phyloP scores from a whole-genome alignment of 495 filamentous ascomycete genomes.

The Pseudomonodictys pantanalensis region DNA sequence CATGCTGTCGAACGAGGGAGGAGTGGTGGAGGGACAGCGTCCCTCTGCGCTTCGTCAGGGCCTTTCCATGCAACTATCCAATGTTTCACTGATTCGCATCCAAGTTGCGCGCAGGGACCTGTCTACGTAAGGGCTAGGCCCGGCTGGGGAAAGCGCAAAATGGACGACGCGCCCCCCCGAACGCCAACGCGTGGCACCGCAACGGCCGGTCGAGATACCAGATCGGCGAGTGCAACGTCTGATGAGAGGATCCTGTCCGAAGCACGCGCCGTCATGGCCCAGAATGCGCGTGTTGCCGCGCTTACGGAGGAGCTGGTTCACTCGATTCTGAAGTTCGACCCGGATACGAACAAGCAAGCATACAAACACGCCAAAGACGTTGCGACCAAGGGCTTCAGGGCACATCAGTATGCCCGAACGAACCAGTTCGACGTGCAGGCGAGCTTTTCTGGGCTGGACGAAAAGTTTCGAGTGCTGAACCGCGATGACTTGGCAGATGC shows the following conservation, averaged over 20 bases:
- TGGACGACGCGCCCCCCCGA: not conserved
- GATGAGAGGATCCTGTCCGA: not conserved
- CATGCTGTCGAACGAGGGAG: slow-evolving; percentile 49
- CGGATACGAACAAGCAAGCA: slow-evolving; percentile 20
- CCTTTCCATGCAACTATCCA: too few species aligned
- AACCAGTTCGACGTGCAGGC: slow-evolving; percentile 84
- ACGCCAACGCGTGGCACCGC: too few species aligned
- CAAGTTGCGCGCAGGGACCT: too few species aligned
- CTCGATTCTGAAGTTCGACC: slow-evolving; percentile 39
- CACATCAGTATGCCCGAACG: slow-evolving; percentile 64
- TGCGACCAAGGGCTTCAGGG: slow-evolving; percentile 53
- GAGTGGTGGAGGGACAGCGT: not conserved
- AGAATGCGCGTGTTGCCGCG: slow-evolving; percentile 44
- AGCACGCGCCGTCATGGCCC: slow-evolving; percentile 46
- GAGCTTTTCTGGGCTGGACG: slow-evolving; percentile 74
- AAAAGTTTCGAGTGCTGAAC: slow-evolving; percentile 79
- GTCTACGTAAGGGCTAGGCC: not conserved
- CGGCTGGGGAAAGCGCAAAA: not conserved
- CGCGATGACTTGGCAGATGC: slow-evolving; percentile 79
- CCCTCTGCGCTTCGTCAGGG: not conserved
- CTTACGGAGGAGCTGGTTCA: slow-evolving; percentile 56
- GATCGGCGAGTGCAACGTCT: not conserved
- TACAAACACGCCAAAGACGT: slow-evolving; percentile 52
- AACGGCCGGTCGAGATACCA: not conserved
- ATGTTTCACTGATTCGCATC: too few species aligned